These are phyloP conservation scores for Sporopachydermia lactativora DNA, from an alignment of 805 yeast species.

Conservation along the genomic window DNA sequence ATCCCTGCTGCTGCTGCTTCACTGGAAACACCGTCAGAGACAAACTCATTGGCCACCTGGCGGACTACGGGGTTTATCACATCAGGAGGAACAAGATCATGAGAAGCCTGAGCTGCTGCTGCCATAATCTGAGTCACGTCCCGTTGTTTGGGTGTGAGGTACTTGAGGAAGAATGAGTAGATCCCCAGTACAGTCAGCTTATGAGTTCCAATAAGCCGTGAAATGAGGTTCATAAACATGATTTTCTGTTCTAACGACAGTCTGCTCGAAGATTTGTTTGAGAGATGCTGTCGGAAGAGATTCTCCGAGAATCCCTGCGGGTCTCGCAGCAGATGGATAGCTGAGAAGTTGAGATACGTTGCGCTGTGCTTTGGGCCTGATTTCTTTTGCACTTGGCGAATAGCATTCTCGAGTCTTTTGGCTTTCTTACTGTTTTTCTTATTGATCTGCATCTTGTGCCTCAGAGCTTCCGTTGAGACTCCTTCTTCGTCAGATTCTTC, in stretches of 20 bases:
- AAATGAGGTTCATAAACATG: conserved; percentile 71
- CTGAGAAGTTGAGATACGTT: conserved; percentile 79
- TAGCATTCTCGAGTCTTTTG: conserved; percentile 65
- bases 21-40: conserved; percentile 94
- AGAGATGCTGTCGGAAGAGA: conserved; percentile 57
- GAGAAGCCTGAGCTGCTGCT: conserved; percentile 92
- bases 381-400: conserved; percentile 55
- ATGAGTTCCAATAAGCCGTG: conserved; percentile 88
- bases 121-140: conserved; percentile 96
- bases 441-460: conserved; percentile 71
- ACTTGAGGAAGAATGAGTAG: conserved; percentile 79
- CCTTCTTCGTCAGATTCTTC: conserved; percentile 57
- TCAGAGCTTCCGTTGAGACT: conserved; percentile 56
- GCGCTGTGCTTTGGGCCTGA: conserved; percentile 32
- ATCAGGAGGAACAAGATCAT: conserved; percentile 96
- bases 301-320: conserved; percentile 96
- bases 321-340: conserved; percentile 85
- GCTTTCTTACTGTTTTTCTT: conserved; percentile 72
- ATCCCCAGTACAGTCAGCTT: conserved; percentile 82
- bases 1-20: conserved; percentile 98
- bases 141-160: conserved; percentile 84
- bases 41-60: conserved; percentile 94
- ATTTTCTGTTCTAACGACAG: conserved; percentile 83
- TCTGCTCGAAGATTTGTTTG: conserved; percentile 52
- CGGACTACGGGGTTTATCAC: conserved; percentile 65